Evolutionary conservation across 108 stramenopile genomes (phyloP).

Genomic region (Ochromonas danica): DNA sequence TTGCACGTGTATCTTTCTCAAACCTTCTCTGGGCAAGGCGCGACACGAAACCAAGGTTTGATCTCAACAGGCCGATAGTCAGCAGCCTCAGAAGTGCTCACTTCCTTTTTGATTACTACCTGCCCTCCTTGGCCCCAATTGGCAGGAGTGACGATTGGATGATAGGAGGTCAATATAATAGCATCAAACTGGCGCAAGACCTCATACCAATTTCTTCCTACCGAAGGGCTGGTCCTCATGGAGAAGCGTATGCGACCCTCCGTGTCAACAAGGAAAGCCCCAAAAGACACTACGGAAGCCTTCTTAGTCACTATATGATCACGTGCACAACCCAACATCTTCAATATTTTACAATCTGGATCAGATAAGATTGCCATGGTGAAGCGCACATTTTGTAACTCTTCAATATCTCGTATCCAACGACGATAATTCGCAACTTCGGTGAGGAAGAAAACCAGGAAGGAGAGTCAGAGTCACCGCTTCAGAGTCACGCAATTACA

Average conservation of each 20-base stretch:
- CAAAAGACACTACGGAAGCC: not conserved
- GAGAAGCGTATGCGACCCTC: not conserved
- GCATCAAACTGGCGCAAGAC: slow-evolving; percentile 25
- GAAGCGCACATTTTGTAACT: not conserved
- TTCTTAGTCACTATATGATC: not conserved
- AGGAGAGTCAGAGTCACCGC: too few species aligned
- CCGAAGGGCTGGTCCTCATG: not conserved
- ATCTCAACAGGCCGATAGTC: slow-evolving; percentile 6
- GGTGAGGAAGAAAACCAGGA: too few species aligned
- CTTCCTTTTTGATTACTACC: not conserved
- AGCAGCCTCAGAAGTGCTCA: not conserved
- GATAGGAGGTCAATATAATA: not conserved
- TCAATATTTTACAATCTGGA: not conserved
- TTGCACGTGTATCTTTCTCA: too few species aligned
- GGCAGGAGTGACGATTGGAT: not conserved
- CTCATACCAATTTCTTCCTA: slow-evolving; percentile 26
- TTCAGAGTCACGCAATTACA: not conserved
- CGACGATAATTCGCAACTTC: slow-evolving; percentile 9
- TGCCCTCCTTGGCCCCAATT: slow-evolving; percentile 19
- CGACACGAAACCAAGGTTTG: slow-evolving; percentile 11
- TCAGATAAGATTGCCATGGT: not conserved
- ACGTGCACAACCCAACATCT: not conserved
- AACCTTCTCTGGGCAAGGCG: slow-evolving; percentile 26
- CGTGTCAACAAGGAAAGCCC: not conserved
- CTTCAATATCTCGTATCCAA: slow-evolving; percentile 20